Base-by-base conservation (phyloP, 176 grass and related monocot species). In the Carex pumila region DNA sequence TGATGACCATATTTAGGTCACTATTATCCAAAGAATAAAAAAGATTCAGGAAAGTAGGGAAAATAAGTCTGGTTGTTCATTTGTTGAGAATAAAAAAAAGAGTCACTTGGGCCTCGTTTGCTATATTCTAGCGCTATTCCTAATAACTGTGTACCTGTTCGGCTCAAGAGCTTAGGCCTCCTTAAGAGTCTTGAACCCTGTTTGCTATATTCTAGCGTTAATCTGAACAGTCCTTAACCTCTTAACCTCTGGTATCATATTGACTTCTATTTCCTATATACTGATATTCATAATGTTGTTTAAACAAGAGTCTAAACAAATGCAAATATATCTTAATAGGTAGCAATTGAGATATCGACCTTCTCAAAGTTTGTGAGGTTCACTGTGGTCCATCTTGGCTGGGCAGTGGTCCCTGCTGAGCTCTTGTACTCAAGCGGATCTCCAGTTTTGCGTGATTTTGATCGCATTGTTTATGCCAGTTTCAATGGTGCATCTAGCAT, bases 361-460 rank as follows among this genome's bases (percentile, higher is more conserved):
- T 93, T 99, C 87, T 99, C 96, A 36, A 99, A 99, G 83, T 92
- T 90, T 69, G 96, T 93, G 39, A 91, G 96, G 0, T 99, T 99
- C 83, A 95, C 96, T 17, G 96, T 93, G 11, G 91, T 99, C 36
- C 91, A 93, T 0, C 88, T 99, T 0, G 96, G 96, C 1, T 99
- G 96, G 93, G 88, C 93, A 0, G 96, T 93, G 12, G 86, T 99
- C 9, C 96, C 96, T 39, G 72, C 71, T 72, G 96, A 99, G 88
- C 96, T 95, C 63, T 65, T 71, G 0, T 99, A 91, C 89, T 87
- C 93, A 0, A 83, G 91, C 21, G 91, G 93, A 15, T 82, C 62
- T 29, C 47, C 75, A 7, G 88, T 99, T 1, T 43, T 84, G 17
- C 87, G 85, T 22, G 96, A 99, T 82, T 99, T 99, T 86, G 93